Evolutionary conservation across 306 rosid genomes (phyloP).

Genomic region (Cicer judaicum): DNA sequence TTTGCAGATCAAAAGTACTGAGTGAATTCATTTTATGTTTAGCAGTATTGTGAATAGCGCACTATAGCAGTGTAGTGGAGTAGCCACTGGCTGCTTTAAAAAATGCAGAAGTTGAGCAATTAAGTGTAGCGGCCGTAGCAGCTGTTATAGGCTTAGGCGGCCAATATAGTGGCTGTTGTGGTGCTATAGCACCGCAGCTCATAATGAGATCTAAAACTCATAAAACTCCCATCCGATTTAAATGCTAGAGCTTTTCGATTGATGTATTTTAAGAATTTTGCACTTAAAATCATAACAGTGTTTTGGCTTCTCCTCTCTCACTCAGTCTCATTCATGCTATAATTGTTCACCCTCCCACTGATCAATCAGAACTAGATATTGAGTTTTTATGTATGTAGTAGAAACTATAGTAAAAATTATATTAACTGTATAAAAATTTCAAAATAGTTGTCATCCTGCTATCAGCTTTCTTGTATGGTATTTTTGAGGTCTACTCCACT

Average conservation of each 20-base stretch:
- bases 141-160: too few relatives aligned
- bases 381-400: neutral
- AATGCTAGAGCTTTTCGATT: neutral
- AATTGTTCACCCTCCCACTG: neutral
- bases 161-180: too few relatives aligned
- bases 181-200: too few relatives aligned
- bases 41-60: neutral
- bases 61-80: neutral
- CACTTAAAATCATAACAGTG: neutral
- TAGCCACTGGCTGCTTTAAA: neutral
- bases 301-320: neutral
- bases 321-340: neutral
- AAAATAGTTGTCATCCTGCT: neutral
- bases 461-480: neutral
- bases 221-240: too few relatives aligned
- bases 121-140: too few relatives aligned
- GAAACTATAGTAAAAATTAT: too few relatives aligned
- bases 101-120: neutral
- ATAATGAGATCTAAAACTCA: too few relatives aligned
- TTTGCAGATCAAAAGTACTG: neutral
- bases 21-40: conserved; percentile 11
- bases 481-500: neutral
- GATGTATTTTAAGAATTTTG: neutral
- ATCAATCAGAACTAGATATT: neutral
- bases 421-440: too few relatives aligned